Conservation (phyloP, 2,329 filamentous ascomycete species). For the Aureobasidium sp. region DNA sequence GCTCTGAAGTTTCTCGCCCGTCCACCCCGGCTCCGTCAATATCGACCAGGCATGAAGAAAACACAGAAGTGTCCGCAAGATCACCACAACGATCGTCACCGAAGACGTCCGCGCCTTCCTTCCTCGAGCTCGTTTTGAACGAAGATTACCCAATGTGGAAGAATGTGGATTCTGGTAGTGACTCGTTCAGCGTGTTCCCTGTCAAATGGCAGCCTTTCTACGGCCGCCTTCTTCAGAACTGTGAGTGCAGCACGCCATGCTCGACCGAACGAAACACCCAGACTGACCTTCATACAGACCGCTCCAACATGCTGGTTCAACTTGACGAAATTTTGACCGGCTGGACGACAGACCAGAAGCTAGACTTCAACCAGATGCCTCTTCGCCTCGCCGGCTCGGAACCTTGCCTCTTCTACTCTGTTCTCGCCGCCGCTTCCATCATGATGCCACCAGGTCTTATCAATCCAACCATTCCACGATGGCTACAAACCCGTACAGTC, state of each 20-base stretch:
- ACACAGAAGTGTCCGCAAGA: background rate
- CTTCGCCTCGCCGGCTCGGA: conserved; percentile 1
- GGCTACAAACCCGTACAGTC: background rate
- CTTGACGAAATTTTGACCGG: conserved; percentile 2
- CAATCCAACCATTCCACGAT: background rate
- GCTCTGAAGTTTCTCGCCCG: background rate
- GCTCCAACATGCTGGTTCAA: conserved; percentile 6
- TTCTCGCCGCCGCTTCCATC: background rate
- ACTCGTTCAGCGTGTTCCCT: conserved; percentile 8
- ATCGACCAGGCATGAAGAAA: background rate
- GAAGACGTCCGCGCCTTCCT: background rate
- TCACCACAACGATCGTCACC: background rate
- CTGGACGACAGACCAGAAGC: background rate
- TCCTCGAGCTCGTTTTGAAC: conserved; percentile 11
- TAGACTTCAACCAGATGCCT: conserved; percentile 2
- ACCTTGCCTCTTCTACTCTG: conserved; percentile 5
- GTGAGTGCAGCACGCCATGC: background rate
- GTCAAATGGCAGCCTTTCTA: conserved; percentile 13
- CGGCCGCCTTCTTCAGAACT: background rate
- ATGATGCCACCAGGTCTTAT: conserved; percentile 8
- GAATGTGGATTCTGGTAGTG: background rate
- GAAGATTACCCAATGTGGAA: conserved; percentile 2
- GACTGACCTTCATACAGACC: background rate
- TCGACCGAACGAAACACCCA: background rate
- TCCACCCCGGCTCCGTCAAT: background rate